Conservation (phyloP, 345 rosid genomes). For the Eucalyptus viminalis region DNA sequence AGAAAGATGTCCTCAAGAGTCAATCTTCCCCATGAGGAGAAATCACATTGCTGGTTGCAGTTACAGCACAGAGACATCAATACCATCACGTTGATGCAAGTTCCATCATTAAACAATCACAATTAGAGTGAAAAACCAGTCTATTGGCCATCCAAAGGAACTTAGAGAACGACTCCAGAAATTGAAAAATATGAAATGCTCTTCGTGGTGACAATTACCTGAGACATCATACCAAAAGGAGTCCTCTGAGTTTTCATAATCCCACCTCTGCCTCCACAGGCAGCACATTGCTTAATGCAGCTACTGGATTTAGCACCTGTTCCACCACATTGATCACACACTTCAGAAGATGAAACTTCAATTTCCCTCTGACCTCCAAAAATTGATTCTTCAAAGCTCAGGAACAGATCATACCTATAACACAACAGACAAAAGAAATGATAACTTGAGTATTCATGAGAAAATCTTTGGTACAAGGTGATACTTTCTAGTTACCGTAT, state of each 20-base stretch:
- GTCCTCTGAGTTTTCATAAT: conserved; percentile 65
- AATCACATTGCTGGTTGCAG: background rate
- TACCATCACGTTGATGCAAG: background rate
- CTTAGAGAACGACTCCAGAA: background rate
- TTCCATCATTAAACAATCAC: background rate
- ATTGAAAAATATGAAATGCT: background rate
- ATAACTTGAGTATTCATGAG: background rate
- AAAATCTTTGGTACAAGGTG: background rate
- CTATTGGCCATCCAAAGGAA: background rate
- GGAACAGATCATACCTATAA: conserved; percentile 50
- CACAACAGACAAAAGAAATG: background rate
- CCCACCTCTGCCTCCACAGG: conserved; percentile 81
- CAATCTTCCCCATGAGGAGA: background rate
- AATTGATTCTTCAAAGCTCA: conserved; percentile 87
- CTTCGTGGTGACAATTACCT: conserved; percentile 26
- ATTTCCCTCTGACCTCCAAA: conserved; percentile 66
- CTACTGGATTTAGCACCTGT: conserved; percentile 76
- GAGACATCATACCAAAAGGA: conserved; percentile 84
- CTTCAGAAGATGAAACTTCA: conserved; percentile 49
- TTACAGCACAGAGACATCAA: background rate
- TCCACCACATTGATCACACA: conserved; percentile 66
- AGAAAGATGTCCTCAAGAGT: background rate
- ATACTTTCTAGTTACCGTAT: conserved; percentile 34
- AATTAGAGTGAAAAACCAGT: background rate
- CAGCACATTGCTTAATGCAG: conserved; percentile 39